phyloP scores from a whole-genome alignment of 139 green algal genomes.

The Auxenochlorella pyrenoidosa region DNA sequence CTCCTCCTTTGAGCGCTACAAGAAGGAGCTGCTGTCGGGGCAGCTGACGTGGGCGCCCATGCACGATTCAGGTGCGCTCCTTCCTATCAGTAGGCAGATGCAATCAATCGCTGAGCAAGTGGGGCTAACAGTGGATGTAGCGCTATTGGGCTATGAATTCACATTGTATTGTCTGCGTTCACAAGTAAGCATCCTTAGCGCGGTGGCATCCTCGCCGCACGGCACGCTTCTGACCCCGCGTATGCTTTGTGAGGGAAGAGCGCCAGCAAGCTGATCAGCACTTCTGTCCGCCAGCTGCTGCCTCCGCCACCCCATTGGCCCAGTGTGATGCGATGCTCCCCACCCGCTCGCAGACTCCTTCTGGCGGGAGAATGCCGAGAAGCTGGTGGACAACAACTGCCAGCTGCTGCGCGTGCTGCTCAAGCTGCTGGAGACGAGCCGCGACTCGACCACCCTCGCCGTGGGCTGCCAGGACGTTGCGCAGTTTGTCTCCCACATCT shows the following conservation, averaged over 20 bases:
- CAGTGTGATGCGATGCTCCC: neutral
- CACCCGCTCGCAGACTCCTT: constrained; percentile 52
- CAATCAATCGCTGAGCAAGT: no score
- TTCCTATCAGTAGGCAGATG: no score
- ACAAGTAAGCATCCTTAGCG: no score
- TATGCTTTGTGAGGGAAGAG: no score
- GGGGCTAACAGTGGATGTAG: no score
- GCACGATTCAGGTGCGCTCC: constrained; percentile 25
- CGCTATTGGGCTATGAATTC: no score
- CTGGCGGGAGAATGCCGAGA: constrained; percentile 85
- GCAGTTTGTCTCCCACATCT: constrained; percentile 87
- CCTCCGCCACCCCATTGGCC: no score
- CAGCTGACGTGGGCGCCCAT: constrained; percentile 79
- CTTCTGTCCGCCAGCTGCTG: no score
- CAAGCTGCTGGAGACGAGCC: constrained; percentile 84
- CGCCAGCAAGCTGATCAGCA: no score
- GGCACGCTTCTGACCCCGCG: no score
- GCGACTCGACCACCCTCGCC: constrained; percentile 85
- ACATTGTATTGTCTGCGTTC: no score
- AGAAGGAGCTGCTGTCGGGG: constrained; percentile 74
- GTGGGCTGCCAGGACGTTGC: constrained; percentile 93
- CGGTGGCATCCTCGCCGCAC: no score
- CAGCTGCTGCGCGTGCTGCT: constrained; percentile 91
- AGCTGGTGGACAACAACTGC: constrained; percentile 95
- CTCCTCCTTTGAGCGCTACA: constrained; percentile 87